phyloP scores from a whole-genome alignment of 495 filamentous ascomycete species.

The Aspergillus kassunensis region DNA sequence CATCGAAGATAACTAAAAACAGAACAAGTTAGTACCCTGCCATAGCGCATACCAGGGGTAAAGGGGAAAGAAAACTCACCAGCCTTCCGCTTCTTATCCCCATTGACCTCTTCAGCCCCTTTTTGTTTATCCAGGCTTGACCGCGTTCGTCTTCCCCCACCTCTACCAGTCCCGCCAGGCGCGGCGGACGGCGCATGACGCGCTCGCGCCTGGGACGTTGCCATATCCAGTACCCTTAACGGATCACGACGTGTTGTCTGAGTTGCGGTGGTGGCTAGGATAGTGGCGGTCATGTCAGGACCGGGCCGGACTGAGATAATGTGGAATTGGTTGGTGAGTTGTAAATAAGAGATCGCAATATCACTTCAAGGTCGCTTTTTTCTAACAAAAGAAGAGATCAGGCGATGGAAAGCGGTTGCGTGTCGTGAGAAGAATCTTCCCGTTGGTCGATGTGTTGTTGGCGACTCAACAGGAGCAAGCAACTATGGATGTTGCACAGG shows the following conservation, averaged over 20 bases:
- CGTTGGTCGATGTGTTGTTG: too few species aligned
- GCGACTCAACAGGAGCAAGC: too few species aligned
- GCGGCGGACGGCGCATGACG: conserved; percentile 32
- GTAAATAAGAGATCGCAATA: too few species aligned
- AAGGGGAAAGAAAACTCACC: conserved; percentile 32
- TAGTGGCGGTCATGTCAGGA: conserved; percentile 47
- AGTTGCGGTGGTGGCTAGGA: conserved; percentile 35
- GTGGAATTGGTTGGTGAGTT: not conserved
- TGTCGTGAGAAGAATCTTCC: too few species aligned
- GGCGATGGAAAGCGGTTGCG: too few species aligned
- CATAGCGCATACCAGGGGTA: not conserved
- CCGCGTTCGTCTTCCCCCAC: conserved; percentile 32
- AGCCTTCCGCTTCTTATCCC: conserved; percentile 40
- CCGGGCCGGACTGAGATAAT: conserved; percentile 15
- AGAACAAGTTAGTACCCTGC: conserved; percentile 10
- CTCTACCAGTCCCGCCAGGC: conserved; percentile 24
- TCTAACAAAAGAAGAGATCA: too few species aligned
- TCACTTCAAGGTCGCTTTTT: too few species aligned
- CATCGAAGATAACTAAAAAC: conserved; percentile 42
- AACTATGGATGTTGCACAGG: too few species aligned
- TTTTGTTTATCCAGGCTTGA: conserved; percentile 40
- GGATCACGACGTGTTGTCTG: conserved; percentile 45
- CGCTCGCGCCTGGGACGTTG: conserved; percentile 41
- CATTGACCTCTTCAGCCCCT: conserved; percentile 23
- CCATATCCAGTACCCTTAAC: conserved; percentile 42